Percentiles rank a stretch among this genome's conserved stretches.
These are phyloP conservation scores for Diaporthe vaccinii DNA, from an alignment of 2,329 filamentous ascomycete species.

Conservation along the genomic window DNA sequence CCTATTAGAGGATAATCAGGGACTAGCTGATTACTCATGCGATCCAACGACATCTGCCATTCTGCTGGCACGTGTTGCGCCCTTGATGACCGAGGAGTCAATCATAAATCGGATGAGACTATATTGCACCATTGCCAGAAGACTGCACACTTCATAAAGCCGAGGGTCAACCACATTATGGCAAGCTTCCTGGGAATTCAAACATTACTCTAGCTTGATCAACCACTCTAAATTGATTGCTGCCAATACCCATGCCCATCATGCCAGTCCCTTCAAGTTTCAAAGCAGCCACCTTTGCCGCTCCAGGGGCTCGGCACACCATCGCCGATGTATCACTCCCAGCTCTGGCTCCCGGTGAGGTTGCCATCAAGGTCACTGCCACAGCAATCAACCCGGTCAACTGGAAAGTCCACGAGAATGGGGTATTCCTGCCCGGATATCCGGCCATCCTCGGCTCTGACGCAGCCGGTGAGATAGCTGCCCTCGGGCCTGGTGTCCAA, in stretches of 20 bases:
- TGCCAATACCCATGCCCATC: not conserved
- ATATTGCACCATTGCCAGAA: not conserved
- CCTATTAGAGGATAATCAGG: not conserved
- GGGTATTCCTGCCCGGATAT: slow-evolving; percentile 45
- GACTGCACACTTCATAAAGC: not conserved
- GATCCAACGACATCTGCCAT: not conserved
- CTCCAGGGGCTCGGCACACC: slow-evolving; percentile 26
- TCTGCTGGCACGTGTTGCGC: not conserved
- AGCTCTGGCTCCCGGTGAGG: slow-evolving; percentile 42
- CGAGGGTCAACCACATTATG: not conserved
- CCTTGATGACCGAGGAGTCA: not conserved
- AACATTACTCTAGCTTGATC: not conserved
- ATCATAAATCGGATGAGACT: not conserved
- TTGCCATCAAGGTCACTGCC: slow-evolving; percentile 44
- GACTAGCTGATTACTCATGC: not conserved
- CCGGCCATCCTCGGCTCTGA: slow-evolving; percentile 52
- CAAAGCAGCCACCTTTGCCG: slow-evolving; percentile 35
- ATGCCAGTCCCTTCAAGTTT: slow-evolving; percentile 35
- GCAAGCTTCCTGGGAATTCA: not conserved
- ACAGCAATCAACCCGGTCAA: slow-evolving; percentile 53
- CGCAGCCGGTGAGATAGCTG: slow-evolving; percentile 51
- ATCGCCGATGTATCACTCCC: slow-evolving; percentile 34
- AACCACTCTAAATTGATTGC: not conserved
- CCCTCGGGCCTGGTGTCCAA: slow-evolving; percentile 47
- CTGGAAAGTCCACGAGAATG: slow-evolving; percentile 51